Conservation (phyloP, 768 basidiomycete species). For the Pleurotus tuoliensis region DNA sequence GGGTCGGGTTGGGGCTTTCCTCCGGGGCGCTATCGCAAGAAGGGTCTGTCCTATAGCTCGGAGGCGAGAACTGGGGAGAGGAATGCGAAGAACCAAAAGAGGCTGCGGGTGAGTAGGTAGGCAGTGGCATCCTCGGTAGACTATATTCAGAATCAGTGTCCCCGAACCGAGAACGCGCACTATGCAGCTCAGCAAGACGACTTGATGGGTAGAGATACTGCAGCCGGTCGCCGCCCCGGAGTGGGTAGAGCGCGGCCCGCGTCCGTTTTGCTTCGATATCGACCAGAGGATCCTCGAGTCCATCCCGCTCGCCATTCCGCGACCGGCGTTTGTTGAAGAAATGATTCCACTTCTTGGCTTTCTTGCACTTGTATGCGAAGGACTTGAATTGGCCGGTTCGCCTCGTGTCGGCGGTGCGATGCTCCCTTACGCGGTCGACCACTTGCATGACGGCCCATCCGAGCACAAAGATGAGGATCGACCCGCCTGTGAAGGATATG, state of each 20-base stretch:
- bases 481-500: not conserved
- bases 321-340: not conserved
- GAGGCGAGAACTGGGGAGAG: not conserved
- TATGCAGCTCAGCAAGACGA: not conserved
- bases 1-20: no score
- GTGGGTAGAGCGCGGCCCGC: not conserved
- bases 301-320: not conserved
- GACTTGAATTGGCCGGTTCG: not conserved
- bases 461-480: not conserved
- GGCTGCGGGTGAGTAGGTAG: not conserved
- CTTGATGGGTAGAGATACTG: no score
- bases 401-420: not conserved
- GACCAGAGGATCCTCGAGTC: not conserved
- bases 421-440: not conserved
- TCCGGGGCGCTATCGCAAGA: not conserved
- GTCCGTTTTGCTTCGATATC: slow-evolving; percentile 3
- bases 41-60: not conserved
- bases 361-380: not conserved
- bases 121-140: not conserved
- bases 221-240: no score
- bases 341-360: not conserved
- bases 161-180: no score
- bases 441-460: slow-evolving; percentile 1
- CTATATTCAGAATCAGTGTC: no score
- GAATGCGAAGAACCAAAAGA: not conserved